A percentile compares a stretch with the other conserved stretches of the same genome.
phyloP scores from a whole-genome alignment of 768 basidiomycete species.

The Suillus alpinus region DNA sequence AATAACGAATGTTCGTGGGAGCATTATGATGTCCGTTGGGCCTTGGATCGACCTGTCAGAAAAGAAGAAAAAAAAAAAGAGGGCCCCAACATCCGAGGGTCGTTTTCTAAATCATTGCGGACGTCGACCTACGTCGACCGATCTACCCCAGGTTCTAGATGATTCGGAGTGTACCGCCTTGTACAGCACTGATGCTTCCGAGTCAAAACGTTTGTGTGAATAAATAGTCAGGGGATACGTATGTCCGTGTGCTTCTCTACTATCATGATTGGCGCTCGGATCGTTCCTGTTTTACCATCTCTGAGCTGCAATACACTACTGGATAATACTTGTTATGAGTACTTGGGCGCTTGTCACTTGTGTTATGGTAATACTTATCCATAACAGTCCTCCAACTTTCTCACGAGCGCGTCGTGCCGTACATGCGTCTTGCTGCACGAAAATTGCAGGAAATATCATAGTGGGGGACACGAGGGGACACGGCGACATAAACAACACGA shows the following conservation, averaged over 20 bases:
- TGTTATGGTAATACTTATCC: not conserved
- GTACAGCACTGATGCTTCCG: not conserved
- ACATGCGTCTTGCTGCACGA: not conserved
- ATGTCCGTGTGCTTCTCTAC: not conserved
- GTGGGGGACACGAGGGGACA: not conserved
- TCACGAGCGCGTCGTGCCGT: not conserved
- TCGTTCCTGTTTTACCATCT: not conserved
- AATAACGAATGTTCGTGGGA: not conserved
- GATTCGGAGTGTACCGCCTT: not conserved
- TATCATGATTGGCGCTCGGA: not conserved
- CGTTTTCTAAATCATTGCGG: not conserved
- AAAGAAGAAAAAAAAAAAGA: not conserved
- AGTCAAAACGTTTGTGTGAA: not conserved
- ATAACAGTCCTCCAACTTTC: not conserved
- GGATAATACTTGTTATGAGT: too few species aligned
- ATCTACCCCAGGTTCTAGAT: conserved; percentile 1
- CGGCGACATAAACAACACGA: not conserved
- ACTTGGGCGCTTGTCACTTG: not conserved
- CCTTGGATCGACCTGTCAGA: not conserved
- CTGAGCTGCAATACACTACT: too few species aligned
- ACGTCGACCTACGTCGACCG: not conserved
- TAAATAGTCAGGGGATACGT: not conserved
- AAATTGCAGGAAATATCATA: not conserved
- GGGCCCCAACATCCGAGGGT: not conserved
- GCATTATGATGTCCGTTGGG: not conserved